These are phyloP conservation scores for Saccharomycopsis selenospora DNA, from an alignment of 805 yeast genomes.

Conservation along the genomic window DNA sequence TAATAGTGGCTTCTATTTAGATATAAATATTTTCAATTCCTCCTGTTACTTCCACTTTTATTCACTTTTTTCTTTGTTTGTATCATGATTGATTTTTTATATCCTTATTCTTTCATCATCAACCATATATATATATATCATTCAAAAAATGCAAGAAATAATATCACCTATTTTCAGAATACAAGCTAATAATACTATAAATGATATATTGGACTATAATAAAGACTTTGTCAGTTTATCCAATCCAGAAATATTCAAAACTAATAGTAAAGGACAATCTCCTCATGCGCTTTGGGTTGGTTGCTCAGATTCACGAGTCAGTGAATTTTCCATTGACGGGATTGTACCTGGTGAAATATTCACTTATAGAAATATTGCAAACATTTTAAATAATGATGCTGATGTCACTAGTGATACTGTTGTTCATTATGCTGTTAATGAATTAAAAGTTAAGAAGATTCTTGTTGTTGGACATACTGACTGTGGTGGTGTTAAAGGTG, in stretches of 20 bases:
- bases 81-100: too few species aligned
- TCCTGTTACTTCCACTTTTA: too few species aligned
- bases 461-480: slow-evolving; percentile 91
- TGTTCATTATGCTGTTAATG: slow-evolving; percentile 81
- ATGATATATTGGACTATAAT: slow-evolving; percentile 45
- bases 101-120: too few species aligned
- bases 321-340: slow-evolving; percentile 59
- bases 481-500: slow-evolving; percentile 89
- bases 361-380: slow-evolving; percentile 84
- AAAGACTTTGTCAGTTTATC: slow-evolving; percentile 32
- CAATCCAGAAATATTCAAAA: slow-evolving; percentile 25
- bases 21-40: too few species aligned
- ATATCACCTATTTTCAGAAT: slow-evolving; percentile 32
- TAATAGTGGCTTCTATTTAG: too few species aligned
- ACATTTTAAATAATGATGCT: slow-evolving; percentile 57
- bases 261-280: slow-evolving; percentile 73
- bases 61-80: too few species aligned
- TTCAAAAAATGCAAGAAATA: background rate
- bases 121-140: too few species aligned
- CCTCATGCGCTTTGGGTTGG: slow-evolving; percentile 95
- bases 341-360: slow-evolving; percentile 90
- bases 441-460: slow-evolving; percentile 70
- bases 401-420: slow-evolving; percentile 74
- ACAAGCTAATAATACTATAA: slow-evolving; percentile 39
- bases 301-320: slow-evolving; percentile 86